These are phyloP conservation scores for Botryobasidium botryosum DNA, from an alignment of 768 basidiomycete genomes.

Conservation along the genomic window DNA sequence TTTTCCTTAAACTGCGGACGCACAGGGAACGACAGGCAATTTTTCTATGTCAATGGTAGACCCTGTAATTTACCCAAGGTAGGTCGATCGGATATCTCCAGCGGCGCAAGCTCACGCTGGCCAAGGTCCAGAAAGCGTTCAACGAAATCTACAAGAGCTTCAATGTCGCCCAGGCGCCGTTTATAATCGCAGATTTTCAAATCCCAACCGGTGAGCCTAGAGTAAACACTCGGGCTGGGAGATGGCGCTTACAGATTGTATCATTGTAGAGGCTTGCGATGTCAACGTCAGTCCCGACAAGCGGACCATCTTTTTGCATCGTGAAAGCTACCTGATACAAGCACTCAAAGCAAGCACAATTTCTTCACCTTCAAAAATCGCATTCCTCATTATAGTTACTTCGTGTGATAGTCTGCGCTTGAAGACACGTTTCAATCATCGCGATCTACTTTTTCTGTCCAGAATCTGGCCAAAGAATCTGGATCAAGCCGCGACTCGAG, in stretches of 20 bases:
- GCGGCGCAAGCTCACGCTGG: neutral
- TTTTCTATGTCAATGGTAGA: conserved; percentile 81
- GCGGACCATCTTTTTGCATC: conserved; percentile 82
- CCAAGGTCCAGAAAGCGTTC: conserved; percentile 67
- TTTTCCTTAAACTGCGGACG: conserved; percentile 62
- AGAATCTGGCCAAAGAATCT: too few species aligned
- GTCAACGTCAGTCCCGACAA: conserved; percentile 96
- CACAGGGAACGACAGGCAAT: conserved; percentile 70
- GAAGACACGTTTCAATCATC: conserved; percentile 50
- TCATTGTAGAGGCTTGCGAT: conserved; percentile 50
- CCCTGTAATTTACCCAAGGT: conserved; percentile 73
- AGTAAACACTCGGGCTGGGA: neutral
- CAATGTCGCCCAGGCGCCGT: conserved; percentile 55
- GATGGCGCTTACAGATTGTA: neutral
- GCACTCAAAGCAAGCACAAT: conserved; percentile 52
- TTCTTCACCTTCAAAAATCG: neutral
- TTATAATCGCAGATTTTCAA: conserved; percentile 68
- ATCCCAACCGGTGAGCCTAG: conserved; percentile 47
- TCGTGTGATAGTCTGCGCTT: conserved; percentile 19
- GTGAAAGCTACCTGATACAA: conserved; percentile 61
- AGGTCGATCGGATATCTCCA: too few species aligned
- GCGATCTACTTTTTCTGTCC: conserved; percentile 56
- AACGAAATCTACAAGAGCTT: conserved; percentile 88
- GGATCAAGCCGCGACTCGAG: too few species aligned
- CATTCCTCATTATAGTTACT: neutral